These are phyloP conservation scores for Globisporangium cederbergense DNA, from an alignment of 352 stramenopile genomes.

Conservation along the genomic window DNA sequence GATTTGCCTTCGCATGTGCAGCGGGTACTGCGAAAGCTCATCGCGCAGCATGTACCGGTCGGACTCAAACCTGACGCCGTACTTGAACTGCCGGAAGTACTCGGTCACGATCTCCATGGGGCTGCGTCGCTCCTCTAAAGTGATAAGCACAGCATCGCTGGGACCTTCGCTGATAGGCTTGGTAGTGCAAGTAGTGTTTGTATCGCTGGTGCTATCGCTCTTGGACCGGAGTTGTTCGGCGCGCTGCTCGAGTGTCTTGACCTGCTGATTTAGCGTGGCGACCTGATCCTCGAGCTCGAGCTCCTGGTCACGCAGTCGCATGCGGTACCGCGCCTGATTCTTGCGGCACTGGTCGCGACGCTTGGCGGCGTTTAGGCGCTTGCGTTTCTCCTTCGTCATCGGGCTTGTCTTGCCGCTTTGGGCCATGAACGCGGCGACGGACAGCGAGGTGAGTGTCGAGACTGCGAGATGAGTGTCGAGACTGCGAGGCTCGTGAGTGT, in stretches of 20 bases:
- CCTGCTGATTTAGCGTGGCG: conserved; percentile 15
- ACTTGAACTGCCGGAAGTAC: conserved; percentile 23
- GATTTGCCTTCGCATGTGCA: conserved; percentile 21
- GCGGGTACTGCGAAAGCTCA: neutral
- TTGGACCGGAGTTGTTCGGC: conserved; percentile 2
- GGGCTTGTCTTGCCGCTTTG: neutral
- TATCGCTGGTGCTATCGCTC: neutral
- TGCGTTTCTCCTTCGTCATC: conserved; percentile 11
- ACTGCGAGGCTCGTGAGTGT: neutral
- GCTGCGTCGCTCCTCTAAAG: neutral
- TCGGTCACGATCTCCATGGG: conserved; percentile 10
- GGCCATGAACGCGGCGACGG: neutral
- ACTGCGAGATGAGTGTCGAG: neutral
- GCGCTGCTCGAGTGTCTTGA: conserved; percentile 24
- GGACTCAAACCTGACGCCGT: conserved; percentile 3
- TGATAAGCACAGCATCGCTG: no score
- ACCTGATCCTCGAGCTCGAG: conserved; percentile 20
- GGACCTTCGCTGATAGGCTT: neutral
- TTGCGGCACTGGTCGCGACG: conserved; percentile 30
- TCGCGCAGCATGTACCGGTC: neutral
- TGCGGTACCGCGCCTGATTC: conserved; percentile 34
- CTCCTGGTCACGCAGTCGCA: conserved; percentile 20
- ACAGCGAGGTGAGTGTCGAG: neutral
- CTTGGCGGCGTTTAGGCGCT: conserved; percentile 24
- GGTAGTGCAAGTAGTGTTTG: neutral